phyloP scores from a whole-genome alignment of 768 basidiomycete genomes.

The Pulveroboletus sp. region DNA sequence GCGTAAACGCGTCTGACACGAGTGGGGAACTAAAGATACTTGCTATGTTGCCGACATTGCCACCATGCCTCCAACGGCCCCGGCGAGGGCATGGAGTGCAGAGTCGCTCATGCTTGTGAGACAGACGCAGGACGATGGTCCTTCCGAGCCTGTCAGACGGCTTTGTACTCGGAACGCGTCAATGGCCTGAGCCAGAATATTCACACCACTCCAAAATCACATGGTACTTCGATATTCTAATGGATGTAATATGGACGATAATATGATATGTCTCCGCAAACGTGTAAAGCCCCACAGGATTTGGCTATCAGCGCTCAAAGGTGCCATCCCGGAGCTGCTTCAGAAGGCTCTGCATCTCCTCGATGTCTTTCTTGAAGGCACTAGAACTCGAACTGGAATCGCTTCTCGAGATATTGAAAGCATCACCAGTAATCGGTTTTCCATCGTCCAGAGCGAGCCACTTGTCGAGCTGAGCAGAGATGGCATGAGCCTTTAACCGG shows the following conservation, averaged over 20 bases:
- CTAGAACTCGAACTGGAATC: constrained; percentile 47
- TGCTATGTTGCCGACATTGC: constrained; percentile 92
- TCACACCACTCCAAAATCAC: constrained; percentile 12
- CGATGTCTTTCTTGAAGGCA: constrained; percentile 65
- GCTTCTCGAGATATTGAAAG: constrained; percentile 40
- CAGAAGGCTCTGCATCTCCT: constrained; percentile 63
- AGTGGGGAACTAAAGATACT: constrained; percentile 25
- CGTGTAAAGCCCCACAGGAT: neutral
- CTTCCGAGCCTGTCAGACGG: no score
- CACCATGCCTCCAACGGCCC: constrained; percentile 83
- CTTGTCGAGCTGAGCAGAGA: constrained; percentile 69
- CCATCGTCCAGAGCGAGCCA: constrained; percentile 81
- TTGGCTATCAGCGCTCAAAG: no score
- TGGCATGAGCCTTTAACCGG: constrained; percentile 70
- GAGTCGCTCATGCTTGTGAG: constrained; percentile 61
- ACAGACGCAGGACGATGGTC: neutral
- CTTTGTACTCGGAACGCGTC: neutral
- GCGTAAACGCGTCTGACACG: constrained; percentile 1
- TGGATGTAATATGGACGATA: neutral
- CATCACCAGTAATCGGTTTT: constrained; percentile 50
- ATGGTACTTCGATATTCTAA: no score
- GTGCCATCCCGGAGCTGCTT: constrained; percentile 38
- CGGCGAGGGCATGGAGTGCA: constrained; percentile 80
- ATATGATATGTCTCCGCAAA: neutral
- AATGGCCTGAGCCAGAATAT: neutral